Evolutionary conservation across 352 stramenopile species (phyloP).

Genomic region (Lagenidium giganteum): DNA sequence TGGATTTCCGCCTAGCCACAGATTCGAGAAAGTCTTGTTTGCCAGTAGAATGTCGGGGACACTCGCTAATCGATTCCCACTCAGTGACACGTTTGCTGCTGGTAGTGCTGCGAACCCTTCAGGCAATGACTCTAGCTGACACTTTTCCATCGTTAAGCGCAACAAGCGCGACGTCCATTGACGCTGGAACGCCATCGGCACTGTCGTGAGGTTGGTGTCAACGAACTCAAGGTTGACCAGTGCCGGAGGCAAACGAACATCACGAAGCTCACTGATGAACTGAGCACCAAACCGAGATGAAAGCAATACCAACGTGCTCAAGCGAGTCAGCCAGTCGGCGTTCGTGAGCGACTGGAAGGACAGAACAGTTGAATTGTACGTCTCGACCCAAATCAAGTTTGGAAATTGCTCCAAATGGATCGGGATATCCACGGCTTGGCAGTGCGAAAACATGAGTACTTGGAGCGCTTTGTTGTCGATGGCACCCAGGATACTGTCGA

Average conservation of each 20-base stretch:
- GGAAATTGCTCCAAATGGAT: conserved; percentile 1
- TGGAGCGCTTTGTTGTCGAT: conserved; percentile 1
- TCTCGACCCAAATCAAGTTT: conserved; percentile 11
- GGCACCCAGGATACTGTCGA: not conserved
- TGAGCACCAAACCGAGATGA: no score
- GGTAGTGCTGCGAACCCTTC: not conserved
- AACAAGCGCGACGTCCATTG: conserved; percentile 1
- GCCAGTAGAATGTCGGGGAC: not conserved
- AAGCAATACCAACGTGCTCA: no score
- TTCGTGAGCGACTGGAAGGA: not conserved
- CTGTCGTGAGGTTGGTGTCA: conserved; percentile 5
- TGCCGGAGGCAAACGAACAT: not conserved
- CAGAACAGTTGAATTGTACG: conserved; percentile 8
- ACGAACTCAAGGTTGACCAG: conserved; percentile 5
- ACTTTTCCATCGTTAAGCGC: conserved; percentile 4
- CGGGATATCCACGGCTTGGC: conserved; percentile 6
- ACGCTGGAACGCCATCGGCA: not conserved
- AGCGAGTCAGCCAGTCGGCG: not conserved
- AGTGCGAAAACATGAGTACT: conserved; percentile 12
- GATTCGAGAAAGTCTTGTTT: conserved; percentile 1
- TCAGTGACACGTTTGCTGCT: conserved; percentile 5
- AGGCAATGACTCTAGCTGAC: conserved; percentile 1
- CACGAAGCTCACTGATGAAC: not conserved
- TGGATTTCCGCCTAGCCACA: conserved; percentile 10
- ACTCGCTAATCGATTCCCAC: not conserved